phyloP scores from a whole-genome alignment of 208 protist species.

The Trypanosomatidae sp. region DNA sequence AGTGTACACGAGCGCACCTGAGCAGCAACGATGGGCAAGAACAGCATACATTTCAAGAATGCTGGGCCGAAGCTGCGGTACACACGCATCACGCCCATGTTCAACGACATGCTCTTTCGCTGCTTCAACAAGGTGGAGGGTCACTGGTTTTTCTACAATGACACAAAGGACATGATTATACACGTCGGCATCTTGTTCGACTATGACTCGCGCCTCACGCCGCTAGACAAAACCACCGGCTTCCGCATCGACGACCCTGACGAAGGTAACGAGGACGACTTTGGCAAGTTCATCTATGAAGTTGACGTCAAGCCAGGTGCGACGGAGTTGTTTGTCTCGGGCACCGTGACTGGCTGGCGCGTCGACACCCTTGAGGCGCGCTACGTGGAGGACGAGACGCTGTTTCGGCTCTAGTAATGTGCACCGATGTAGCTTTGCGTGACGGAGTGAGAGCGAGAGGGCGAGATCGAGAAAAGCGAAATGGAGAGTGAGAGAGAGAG shows the following conservation, averaged over 20 bases:
- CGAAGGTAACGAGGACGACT: slow-evolving; percentile 58
- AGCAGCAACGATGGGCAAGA: background rate
- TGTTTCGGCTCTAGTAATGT: slow-evolving; percentile 40
- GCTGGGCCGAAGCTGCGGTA: slow-evolving; percentile 41
- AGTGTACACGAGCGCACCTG: background rate
- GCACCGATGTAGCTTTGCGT: background rate
- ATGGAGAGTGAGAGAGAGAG: no score
- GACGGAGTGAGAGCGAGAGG: background rate
- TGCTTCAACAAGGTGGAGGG: slow-evolving; percentile 29
- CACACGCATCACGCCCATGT: slow-evolving; percentile 44
- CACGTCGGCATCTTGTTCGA: slow-evolving; percentile 77
- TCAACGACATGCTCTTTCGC: slow-evolving; percentile 55
- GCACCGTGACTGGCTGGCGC: slow-evolving; percentile 51
- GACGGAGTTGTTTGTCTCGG: slow-evolving; percentile 66
- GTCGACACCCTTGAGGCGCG: slow-evolving; percentile 74
- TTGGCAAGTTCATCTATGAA: slow-evolving; percentile 64
- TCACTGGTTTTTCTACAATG: slow-evolving; percentile 76
- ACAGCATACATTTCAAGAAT: slow-evolving; percentile 28
- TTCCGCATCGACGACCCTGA: slow-evolving; percentile 69
- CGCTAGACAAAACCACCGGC: slow-evolving; percentile 47
- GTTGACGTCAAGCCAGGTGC: slow-evolving; percentile 48
- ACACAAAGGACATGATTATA: slow-evolving; percentile 45
- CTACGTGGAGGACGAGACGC: slow-evolving; percentile 25
- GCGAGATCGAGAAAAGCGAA: no score
- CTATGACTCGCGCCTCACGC: slow-evolving; percentile 63